These are phyloP conservation scores for Verticillium albo-atrum DNA, from an alignment of 2,329 filamentous ascomycete species.

Conservation along the genomic window DNA sequence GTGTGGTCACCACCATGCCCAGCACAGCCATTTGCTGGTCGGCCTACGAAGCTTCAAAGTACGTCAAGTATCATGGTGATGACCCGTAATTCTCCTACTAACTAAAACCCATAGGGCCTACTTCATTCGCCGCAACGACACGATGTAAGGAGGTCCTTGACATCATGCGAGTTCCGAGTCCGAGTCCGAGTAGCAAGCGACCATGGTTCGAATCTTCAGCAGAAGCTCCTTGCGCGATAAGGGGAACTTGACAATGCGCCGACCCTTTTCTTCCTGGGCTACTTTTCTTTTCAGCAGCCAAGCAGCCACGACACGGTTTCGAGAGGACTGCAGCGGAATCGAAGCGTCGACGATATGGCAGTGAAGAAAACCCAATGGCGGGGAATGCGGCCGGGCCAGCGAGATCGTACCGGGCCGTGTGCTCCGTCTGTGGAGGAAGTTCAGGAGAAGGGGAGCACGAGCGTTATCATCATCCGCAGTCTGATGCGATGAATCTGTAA, in stretches of 20 bases:
- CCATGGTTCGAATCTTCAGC: background rate
- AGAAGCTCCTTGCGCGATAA: background rate
- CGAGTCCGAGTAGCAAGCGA: background rate
- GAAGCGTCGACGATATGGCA: background rate
- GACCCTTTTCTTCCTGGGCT: too few species aligned
- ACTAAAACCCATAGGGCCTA: slow-evolving; percentile 43
- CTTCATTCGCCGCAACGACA: slow-evolving; percentile 52
- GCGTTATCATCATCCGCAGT: background rate
- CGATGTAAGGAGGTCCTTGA: background rate
- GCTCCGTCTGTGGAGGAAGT: background rate
- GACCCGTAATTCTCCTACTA: too few species aligned
- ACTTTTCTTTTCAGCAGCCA: background rate
- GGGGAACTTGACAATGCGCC: too few species aligned
- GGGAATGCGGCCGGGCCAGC: background rate
- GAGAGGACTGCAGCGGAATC: background rate
- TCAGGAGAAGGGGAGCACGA: background rate
- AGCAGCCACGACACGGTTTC: background rate
- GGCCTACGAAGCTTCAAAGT: slow-evolving; percentile 67
- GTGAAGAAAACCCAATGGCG: background rate
- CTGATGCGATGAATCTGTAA: background rate
- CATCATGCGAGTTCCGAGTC: background rate
- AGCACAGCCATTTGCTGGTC: slow-evolving; percentile 99
- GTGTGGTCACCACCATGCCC: slow-evolving; percentile 94
- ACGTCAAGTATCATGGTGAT: slow-evolving; percentile 32
- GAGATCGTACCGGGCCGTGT: background rate